Base-by-base conservation (phyloP, 768 basidiomycete species). In the Suillus plorans region DNA sequence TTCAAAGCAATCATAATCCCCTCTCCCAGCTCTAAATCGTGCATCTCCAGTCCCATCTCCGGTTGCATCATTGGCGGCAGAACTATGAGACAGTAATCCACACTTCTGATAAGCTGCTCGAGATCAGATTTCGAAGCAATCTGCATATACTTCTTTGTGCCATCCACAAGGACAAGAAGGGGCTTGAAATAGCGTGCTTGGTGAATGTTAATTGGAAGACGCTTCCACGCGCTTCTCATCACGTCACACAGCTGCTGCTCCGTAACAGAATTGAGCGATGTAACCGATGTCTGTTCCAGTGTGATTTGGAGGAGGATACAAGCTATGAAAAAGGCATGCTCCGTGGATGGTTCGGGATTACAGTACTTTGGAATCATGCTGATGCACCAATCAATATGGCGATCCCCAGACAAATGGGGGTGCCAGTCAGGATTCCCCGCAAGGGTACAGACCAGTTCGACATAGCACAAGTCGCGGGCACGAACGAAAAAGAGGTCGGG, bases 401-500 rank as follows among this genome's bases (percentile, higher is more conserved):
- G 22, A 14, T 49, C 47, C 47, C 22, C 5, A 49, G 1, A 22
- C 12, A 49, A 49, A 25, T 49, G 2, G 47, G 5, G 22, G 47
- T 49, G n/a, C 22, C 47, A 49, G 47, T 25, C 3, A 1, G 22
- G 7, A 49, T 49, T 25, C 12, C 22, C 14, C 22, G 22, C 47
- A 4, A 49, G 13, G 22, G 47, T 13, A 49, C 2, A 25, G 22
- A 47, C n/a, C n/a, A 47, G 47, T 47, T 47, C 12, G 4, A 47
- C n/a, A 6, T 22, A 47, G 47, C 47, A 13, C n/a, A 22, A 22
- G 47, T 47, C 3, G 5, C 47, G n/a, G 4, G 0, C 0, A 47
- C 22, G 5, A 22, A 22, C 1, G 10, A n/a, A 13, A n/a, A 7
- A 0, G n/a, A 0, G 10, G 47, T n/a, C 9, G 22, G 10, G 10